phyloP scores from a whole-genome alignment of 2,329 filamentous ascomycete species.

The Trichothecium roseum region DNA sequence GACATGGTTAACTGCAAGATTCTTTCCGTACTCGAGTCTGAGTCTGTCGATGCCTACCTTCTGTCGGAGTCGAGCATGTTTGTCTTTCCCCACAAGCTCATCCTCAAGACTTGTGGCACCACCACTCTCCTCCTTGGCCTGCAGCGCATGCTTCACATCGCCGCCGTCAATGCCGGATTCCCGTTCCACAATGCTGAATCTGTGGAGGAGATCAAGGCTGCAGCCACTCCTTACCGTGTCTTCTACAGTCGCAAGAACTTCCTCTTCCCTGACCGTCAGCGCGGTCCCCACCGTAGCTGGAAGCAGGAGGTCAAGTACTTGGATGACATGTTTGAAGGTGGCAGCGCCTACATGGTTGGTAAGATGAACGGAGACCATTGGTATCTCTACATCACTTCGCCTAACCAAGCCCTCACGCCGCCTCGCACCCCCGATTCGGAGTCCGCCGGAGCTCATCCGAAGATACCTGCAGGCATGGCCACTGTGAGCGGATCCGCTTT shows the following conservation, averaged over 20 bases:
- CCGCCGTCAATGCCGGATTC: conserved; percentile 80
- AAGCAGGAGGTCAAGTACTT: conserved; percentile 88
- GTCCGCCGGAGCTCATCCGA: conserved; percentile 28
- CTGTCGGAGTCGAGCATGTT: conserved; percentile 99
- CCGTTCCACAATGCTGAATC: conserved; percentile 63
- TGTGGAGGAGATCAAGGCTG: conserved; percentile 56
- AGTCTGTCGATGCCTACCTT: conserved; percentile 91
- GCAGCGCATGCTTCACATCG: conserved; percentile 85
- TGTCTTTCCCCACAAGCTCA: conserved; percentile 98
- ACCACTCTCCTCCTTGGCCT: conserved; percentile 87
- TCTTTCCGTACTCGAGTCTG: conserved; percentile 83
- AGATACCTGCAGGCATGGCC: conserved; percentile 39
- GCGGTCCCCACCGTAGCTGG: conserved; percentile 93
- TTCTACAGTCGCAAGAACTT: conserved; percentile 99
- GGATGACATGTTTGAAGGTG: conserved; percentile 82
- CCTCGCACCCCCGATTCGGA: conserved; percentile 63
- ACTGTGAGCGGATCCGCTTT: conserved; percentile 22
- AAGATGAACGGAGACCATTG: conserved; percentile 99
- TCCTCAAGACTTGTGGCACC: conserved; percentile 96
- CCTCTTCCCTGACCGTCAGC: conserved; percentile 88
- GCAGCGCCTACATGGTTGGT: conserved; percentile 98
- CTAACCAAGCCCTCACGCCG: conserved; percentile 68
- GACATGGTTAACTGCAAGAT: conserved; percentile 99
- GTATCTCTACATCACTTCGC: conserved; percentile 95
- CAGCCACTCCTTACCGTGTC: conserved; percentile 84